A percentile compares a stretch with the other conserved stretches of the same genome.
phyloP scores from a whole-genome alignment of 176 grass and related monocot species.

The maize (Zea mays) region DNA sequence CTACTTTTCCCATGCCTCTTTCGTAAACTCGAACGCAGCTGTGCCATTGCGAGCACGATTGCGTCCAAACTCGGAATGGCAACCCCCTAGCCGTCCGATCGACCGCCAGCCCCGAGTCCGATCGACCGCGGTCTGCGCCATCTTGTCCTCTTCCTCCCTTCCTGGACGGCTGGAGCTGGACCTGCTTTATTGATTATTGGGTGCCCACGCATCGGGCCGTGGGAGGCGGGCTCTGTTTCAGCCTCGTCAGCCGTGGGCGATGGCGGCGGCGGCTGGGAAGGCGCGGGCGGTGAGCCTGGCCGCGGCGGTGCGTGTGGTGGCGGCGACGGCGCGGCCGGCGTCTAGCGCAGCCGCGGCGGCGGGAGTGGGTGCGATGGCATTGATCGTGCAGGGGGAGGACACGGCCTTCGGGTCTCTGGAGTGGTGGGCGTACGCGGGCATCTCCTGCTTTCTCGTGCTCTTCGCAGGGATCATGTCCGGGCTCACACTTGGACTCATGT shows the following conservation, averaged over 20 bases:
- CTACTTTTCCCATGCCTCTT: not conserved
- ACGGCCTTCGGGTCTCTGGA: constrained; percentile 68
- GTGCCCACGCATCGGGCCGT: constrained; percentile 41
- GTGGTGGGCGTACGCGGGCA: constrained; percentile 80
- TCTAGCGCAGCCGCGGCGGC: constrained; percentile 41
- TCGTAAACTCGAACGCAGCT: not conserved
- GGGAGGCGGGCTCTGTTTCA: constrained; percentile 31
- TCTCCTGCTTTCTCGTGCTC: constrained; percentile 84
- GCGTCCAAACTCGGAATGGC: constrained; percentile 12
- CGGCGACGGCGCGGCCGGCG: constrained; percentile 56
- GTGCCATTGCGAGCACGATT: not conserved
- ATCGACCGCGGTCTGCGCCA: constrained; percentile 6
- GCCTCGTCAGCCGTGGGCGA: constrained; percentile 30
- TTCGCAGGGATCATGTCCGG: constrained; percentile 99
- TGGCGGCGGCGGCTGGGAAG: constrained; percentile 21
- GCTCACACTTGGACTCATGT: constrained; percentile 96
- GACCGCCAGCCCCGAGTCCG: not conserved
- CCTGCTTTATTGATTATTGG: constrained; percentile 11
- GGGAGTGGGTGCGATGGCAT: constrained; percentile 30
- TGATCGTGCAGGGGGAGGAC: constrained; percentile 62
- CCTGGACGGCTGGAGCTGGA: not conserved
- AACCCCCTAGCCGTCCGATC: not conserved
- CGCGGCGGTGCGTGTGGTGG: constrained; percentile 36
- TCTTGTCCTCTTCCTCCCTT: constrained; percentile 30
- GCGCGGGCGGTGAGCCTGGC: constrained; percentile 43